These are phyloP conservation scores for Lasiodiplodia gonubiensis DNA, from an alignment of 2,329 filamentous ascomycete species.

Conservation along the genomic window DNA sequence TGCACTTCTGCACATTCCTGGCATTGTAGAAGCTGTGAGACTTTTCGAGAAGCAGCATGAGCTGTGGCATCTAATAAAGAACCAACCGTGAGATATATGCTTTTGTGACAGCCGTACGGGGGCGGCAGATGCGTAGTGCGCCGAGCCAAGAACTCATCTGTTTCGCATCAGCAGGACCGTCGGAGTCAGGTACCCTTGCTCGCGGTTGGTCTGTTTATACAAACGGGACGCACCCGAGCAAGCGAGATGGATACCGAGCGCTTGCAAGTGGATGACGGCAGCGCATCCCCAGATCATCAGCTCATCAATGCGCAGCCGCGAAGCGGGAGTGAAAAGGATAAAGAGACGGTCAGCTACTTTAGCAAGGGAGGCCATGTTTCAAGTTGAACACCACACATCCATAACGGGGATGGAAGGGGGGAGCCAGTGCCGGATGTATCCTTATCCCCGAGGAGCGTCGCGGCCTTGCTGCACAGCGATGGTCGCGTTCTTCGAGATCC, in stretches of 20 bases:
- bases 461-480: background rate
- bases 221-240: background rate
- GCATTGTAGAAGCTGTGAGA: background rate
- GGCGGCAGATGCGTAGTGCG: background rate
- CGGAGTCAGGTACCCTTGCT: background rate
- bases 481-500: background rate
- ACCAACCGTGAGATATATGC: background rate
- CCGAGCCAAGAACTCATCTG: background rate
- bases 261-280: background rate
- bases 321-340: background rate
- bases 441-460: background rate
- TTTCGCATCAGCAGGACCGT: background rate
- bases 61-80: background rate
- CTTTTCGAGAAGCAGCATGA: background rate
- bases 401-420: background rate
- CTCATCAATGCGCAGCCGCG: background rate
- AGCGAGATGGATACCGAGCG: background rate
- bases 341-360: background rate
- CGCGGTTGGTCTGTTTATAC: background rate
- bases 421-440: background rate
- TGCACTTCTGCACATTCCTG: no score
- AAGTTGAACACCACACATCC: background rate
- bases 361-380: slow-evolving; percentile 6
- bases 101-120: background rate
- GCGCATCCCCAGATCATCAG: background rate